Base-by-base conservation (phyloP, 345 rosid genomes). In the thale cress (Arabidopsis thaliana) region DNA sequence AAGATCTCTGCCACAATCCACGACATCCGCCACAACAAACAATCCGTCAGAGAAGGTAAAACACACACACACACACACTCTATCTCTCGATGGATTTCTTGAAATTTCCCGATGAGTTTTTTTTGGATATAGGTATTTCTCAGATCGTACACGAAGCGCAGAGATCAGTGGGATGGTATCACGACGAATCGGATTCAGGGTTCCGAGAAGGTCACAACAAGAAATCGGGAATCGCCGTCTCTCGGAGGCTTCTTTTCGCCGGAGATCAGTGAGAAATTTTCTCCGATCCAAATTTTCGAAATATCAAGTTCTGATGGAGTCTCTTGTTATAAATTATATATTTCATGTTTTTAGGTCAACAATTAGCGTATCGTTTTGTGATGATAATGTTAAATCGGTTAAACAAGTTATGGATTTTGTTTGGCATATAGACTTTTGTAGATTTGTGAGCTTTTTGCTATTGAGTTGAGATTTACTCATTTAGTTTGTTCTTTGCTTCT, bases 1-100 rank as follows among this genome's bases (percentile, higher is more conserved):
- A 90, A 92, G 78, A 86, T 92, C 85, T 87, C 98, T 24, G 98
- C 95, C 72, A 93, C 98, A 37, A 67, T 90, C 62, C 96, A 90
- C 76, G 96, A 93, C 72, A 86, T 93, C 85, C 93, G 91, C 77
- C 84, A 87, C 60, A 86, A 90, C 82, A 93, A 88, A 14, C 89
- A 86, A 72, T 84, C 96, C 82, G 94, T 93, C 71, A 80, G 86
- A 79, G 88, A 87, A 88, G 93, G 94, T 78, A 62, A 22, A 2
- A 40, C 44, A 40, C 13, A 40, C 13, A 38, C 41, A 16, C 10
- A 46, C 51, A 41, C 33, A 7, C 7, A 20, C 25, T 2, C 14
- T 10, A 0, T 3, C 6, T 16, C 45, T 38, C 49, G n/a, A 46
- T 33, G 0, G 33, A 37, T 45, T 45, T 37, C 13, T 46, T 49